Base-by-base conservation (phyloP, 768 basidiomycete species). In the Lentinula detonsa region DNA sequence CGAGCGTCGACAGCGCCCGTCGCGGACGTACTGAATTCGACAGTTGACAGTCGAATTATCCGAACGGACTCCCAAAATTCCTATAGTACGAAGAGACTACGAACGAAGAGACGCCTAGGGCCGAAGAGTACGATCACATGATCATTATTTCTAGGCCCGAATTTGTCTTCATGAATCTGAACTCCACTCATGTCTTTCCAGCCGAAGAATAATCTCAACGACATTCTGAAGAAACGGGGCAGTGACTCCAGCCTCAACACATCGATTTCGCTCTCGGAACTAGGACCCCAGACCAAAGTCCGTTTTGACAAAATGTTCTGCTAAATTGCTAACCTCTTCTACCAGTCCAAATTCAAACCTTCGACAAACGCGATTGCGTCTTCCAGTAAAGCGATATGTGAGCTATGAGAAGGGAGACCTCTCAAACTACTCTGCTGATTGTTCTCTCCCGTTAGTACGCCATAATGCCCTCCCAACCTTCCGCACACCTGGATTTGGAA, bases 281-380 rank as follows among this genome's bases (percentile, higher is more conserved):
- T 34, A 5, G 21, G 53, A 42, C 55, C 50, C 49, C 43, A 68
- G 56, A 2, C 58, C 62, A 74, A 71, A 66, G 69, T 69, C 57
- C 28, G 16, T 42, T 45, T 43, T 23, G 64, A 45, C 63, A 62
- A n/a, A 68, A 63, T 42, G 28, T 64, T 64, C 65, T 9, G 13
- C 69, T 65, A 57, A 68, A 28, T 58, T 48, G 16, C 28, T 35
- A 65, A 54, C 66, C 63, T 18, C 10, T 15, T 10, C 16, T 42
- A 68, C 61, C 54, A 67, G 7, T 75, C 75, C 48, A 81, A 78
- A 69, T 82, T 82, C 65, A 82, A 80, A 65, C 81, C 81, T 13
- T 78, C 78, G 18, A 64, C 64, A 5, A 62, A 62, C 4, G 48
- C 62, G 4, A 35, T 62, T 43, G 60, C 52, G 13, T 53, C 65